Evolutionary conservation across 2,329 filamentous ascomycete species (phyloP).

Genomic region (Ceratocystis colombiana): DNA sequence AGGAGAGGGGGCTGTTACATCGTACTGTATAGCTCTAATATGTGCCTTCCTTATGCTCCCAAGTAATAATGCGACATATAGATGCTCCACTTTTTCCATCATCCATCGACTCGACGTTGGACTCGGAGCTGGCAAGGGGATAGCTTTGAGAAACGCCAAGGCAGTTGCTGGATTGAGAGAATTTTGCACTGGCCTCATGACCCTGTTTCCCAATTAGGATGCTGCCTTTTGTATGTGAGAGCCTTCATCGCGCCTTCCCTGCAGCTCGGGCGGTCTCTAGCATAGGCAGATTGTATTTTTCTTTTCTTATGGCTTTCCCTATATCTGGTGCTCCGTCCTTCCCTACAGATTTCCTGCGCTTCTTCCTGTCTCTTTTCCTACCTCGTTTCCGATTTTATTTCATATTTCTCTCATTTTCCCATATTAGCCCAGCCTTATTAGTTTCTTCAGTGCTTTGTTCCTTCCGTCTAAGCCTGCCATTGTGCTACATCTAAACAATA

Average conservation of each 20-base stretch:
- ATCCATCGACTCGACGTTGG: background rate
- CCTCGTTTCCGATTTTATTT: background rate
- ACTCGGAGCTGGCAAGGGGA: background rate
- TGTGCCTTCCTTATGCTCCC: too few species aligned
- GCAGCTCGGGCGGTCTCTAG: too few species aligned
- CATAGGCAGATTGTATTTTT: background rate
- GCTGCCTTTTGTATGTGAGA: too few species aligned
- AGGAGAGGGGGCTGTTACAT: background rate
- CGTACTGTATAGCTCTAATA: too few species aligned
- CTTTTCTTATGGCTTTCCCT: background rate
- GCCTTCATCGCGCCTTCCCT: too few species aligned
- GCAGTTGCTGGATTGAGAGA: background rate
- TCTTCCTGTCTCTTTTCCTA: background rate
- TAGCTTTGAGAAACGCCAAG: background rate
- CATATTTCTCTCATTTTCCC: background rate
- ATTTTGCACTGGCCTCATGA: background rate
- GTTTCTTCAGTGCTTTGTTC: conserved; percentile 11
- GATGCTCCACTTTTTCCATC: conserved; percentile 2
- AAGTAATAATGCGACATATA: background rate
- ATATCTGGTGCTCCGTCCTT: background rate
- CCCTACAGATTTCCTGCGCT: background rate
- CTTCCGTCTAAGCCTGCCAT: conserved; percentile 9
- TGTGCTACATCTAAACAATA: conserved; percentile 8
- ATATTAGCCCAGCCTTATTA: conserved; percentile 10
- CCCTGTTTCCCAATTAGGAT: background rate